Evolutionary conservation across 768 basidiomycete genomes (phyloP).

Genomic region (Filobasidium wieringae): DNA sequence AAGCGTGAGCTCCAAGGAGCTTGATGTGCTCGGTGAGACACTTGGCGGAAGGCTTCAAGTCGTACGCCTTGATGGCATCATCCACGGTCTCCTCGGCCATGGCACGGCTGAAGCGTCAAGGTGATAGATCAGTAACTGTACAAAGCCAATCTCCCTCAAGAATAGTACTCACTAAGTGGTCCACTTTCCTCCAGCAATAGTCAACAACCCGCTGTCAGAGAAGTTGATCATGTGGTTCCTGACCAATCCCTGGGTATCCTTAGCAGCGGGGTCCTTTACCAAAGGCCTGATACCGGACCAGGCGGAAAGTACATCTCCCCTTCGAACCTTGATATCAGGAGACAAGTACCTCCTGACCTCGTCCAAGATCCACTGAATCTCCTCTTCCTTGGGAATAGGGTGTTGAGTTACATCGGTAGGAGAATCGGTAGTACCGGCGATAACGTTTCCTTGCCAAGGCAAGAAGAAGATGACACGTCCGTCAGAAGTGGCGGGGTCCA

Average conservation of each 20-base stretch:
- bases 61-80: conserved; percentile 66
- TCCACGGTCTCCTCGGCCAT: conserved; percentile 96
- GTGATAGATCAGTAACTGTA: neutral
- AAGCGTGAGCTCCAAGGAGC: conserved; percentile 83
- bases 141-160: neutral
- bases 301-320: conserved; percentile 88
- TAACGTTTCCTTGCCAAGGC: conserved; percentile 95
- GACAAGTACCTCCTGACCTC: conserved; percentile 81
- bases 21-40: conserved; percentile 71
- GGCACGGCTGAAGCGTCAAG: conserved; percentile 38
- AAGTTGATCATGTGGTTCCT: conserved; percentile 87
- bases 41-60: conserved; percentile 48
- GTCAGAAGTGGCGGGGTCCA: conserved; percentile 90
- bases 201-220: conserved; percentile 66
- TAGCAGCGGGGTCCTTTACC: conserved; percentile 65
- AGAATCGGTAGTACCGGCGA: conserved; percentile 91
- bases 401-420: conserved; percentile 59
- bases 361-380: conserved; percentile 91
- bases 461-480: conserved; percentile 98
- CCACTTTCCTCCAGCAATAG: conserved; percentile 97
- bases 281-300: conserved; percentile 89
- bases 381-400: conserved; percentile 77
- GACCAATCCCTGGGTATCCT: conserved; percentile 74
- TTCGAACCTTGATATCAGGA: conserved; percentile 82
- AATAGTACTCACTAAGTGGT: conserved; percentile 64